Base-by-base conservation (phyloP, 2,329 filamentous ascomycete genomes). In the Fusarium aywerte region DNA sequence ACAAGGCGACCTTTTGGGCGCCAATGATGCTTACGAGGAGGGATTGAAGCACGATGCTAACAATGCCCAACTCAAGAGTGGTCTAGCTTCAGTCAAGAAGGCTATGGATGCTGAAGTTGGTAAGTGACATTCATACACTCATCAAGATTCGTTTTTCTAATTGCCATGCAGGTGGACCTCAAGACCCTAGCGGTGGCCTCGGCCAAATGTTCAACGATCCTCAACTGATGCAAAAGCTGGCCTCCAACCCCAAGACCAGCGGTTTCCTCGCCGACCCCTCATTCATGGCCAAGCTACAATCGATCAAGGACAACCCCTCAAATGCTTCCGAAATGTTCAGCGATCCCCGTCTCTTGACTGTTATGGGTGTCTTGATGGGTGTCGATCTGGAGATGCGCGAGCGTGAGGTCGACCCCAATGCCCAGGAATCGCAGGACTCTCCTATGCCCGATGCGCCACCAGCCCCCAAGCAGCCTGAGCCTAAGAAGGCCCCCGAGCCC, bases 141-240 rank as follows among this genome's bases (percentile, higher is more conserved):
- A 23, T 9, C 2, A 9, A 7, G 31, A 64, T 68, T 70, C 39
- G 65, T 48, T 36, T 3, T 35, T 42, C 45, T 49, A 38, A 49
- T 25, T 15, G 15, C 11, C 15, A 4, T 25, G 12, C 55, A 75
- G 77, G 76, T 47, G 77, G 74, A 21, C 68, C 70, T 31, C 82
- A 82, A 57, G 86, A 94, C 74, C 90, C 91, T 9, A 85, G 83
- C 35, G 92, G 87, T 53, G 93, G 93, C 43, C 83, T 99, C n/a
- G 92, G 92, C 71, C 87, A 89, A 77, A 94, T 99, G 86, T 98
- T 99, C 85, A 95, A 88, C 77, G 96, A 99, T 78, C 96, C 96
- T 18, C 88, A 93, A 75, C 83, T 99, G 70, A 85, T 96, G 67
- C 87, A 92, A 78, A 99, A 99, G 84, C 89, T 99, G 59, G 93